Evolutionary conservation across 2,329 filamentous ascomycete genomes (phyloP), one percentile per base, ranked within the genome.

Genomic region (Zopfia rhizophila): DNA sequence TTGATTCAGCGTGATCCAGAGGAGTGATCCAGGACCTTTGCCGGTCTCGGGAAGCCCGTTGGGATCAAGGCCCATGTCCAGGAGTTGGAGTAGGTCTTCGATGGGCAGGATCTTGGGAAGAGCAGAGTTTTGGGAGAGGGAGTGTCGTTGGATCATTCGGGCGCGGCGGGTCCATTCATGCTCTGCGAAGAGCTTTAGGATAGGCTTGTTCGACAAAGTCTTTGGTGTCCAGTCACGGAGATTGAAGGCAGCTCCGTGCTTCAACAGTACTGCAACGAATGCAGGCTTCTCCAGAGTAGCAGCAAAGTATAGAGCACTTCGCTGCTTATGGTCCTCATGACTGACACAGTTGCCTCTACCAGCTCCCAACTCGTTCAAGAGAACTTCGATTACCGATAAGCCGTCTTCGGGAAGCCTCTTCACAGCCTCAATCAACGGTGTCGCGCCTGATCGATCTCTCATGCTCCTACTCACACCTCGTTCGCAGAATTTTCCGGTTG

Each of bases 401-500:
- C 66, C 67, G 5, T 68, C 60, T 33, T 64, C 63, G 0, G 63
- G 61, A 8, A 69, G 56, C 4, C 47, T 53, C 17, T 57, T 68
- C 24, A 65, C 41, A 2, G 67, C 67, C 19, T 58, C 45, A 29
- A 70, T 70, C n/a, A 70, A 61, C 17, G 67, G 65, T 7, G 66
- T 69, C 0, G 66, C 65, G 6, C 67, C 67, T 4, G 60, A 61
- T 27, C 56, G 48, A 43, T 70, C 63, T 14, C 67, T 61, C 53
- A 69, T 66, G 31, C 58, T 68, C 23, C 66, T 57, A 38, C 66
- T 66, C 2, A 64, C 52, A 23, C 65, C 64, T 23, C 55, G 56
- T 28, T 64, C 60, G 33, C 67, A 70, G 37, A 70, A 69, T 12
- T 57, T 51, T 4, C 29, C 48, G 1, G 46, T 52, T 10, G 61